Evolutionary conservation across 2,329 filamentous ascomycete species (phyloP).

Genomic region (Pseudogymnoascus sp.): DNA sequence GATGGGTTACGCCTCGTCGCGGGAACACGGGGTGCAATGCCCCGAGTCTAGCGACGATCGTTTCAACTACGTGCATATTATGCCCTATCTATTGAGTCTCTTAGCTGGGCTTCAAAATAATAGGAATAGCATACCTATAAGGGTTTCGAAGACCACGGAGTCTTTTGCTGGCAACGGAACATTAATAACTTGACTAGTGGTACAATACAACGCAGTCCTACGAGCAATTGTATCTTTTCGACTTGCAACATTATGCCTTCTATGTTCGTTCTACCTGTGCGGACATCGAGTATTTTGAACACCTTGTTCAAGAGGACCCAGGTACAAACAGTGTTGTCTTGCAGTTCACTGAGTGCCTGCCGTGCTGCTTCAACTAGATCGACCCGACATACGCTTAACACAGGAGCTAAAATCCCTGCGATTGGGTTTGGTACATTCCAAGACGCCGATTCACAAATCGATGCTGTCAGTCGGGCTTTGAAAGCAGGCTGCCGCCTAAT

Average conservation of each 20-base stretch:
- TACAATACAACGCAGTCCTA: not conserved
- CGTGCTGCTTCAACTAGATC: not conserved
- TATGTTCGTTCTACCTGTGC: not conserved
- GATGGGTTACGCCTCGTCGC: not conserved
- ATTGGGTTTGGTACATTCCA: constrained; percentile 29
- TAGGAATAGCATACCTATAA: not conserved
- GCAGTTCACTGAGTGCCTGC: not conserved
- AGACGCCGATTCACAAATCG: constrained; percentile 25
- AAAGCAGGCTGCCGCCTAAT: constrained; percentile 30
- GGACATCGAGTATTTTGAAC: not conserved
- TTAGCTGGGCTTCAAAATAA: not conserved
- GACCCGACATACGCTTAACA: constrained; percentile 19
- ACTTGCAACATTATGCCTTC: not conserved
- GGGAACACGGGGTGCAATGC: not conserved
- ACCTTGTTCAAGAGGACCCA: not conserved
- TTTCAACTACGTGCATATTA: not conserved
- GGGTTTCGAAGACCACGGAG: not conserved
- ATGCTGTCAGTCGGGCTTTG: constrained; percentile 17
- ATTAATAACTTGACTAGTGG: not conserved
- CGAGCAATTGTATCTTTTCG: not conserved
- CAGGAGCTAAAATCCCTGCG: constrained; percentile 24
- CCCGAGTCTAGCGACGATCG: not conserved
- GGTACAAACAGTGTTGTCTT: not conserved
- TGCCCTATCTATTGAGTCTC: not conserved
- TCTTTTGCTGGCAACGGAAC: not conserved